Percentiles rank a stretch among this genome's conserved stretches.
Evolutionary conservation across 805 yeast species (phyloP).

Genomic region (Suhomyces pyralidae): DNA sequence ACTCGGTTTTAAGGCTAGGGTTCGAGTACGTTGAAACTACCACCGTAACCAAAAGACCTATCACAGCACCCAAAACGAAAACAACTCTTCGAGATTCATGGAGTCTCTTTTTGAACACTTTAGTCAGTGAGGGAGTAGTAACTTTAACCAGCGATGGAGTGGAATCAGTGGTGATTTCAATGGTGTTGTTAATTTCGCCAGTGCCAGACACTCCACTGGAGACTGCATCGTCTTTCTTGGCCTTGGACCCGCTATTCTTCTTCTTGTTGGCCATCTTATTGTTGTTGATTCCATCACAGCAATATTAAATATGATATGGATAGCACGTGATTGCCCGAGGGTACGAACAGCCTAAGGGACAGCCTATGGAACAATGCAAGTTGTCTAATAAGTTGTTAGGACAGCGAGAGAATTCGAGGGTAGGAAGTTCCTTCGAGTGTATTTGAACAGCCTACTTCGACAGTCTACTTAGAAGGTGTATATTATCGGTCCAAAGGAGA

Average conservation of each 20-base stretch:
- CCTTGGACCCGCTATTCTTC: background rate
- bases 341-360: background rate
- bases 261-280: background rate
- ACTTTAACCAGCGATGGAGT: background rate
- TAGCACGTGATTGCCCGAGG: background rate
- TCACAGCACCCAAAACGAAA: conserved; percentile 66
- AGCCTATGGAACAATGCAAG: background rate
- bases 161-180: background rate
- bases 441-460: too few relatives aligned
- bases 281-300: background rate
- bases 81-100: conserved; percentile 56
- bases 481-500: too few relatives aligned
- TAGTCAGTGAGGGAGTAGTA: conserved; percentile 1
- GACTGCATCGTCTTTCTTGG: background rate
- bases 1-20: conserved; percentile 41
- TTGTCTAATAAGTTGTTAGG: background rate
- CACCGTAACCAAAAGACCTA: conserved; percentile 66
- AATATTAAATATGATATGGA: background rate
- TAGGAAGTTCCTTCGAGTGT: too few relatives aligned
- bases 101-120: conserved; percentile 19
- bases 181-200: background rate
- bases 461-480: too few relatives aligned
- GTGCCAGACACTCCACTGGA: background rate
- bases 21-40: conserved; percentile 47
- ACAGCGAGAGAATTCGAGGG: background rate